Evolutionary conservation across 257 asterid species (phyloP).

Genomic region (Salvia splendens): DNA sequence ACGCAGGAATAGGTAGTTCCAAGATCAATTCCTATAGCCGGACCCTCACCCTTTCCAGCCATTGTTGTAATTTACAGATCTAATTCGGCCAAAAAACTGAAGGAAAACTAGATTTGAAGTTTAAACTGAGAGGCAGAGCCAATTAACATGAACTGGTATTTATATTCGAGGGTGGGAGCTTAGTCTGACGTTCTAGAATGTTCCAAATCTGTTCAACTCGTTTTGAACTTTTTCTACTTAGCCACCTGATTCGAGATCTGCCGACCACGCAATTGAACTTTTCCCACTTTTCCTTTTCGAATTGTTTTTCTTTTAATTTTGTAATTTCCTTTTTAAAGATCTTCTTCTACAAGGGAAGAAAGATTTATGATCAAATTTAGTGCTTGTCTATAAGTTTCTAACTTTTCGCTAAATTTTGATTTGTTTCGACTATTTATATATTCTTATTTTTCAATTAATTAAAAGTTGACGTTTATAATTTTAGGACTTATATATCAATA

Average conservation of each 20-base stretch:
- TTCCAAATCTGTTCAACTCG: constrained; percentile 32
- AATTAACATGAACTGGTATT: accelerated
- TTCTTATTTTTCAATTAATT: no score
- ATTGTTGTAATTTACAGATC: constrained; percentile 34
- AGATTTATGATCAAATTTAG: no score
- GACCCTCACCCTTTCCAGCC: constrained; percentile 89
- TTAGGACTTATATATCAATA: no score
- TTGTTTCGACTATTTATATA: no score
- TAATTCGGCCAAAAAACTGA: constrained; percentile 22
- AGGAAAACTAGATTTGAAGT: constrained; percentile 34
- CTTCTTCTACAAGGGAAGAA: no score
- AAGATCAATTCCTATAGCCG: constrained; percentile 86
- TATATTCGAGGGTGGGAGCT: constrained; percentile 21
- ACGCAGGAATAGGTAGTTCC: constrained; percentile 89
- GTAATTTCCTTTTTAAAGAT: no score
- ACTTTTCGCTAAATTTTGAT: no score
- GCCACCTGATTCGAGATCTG: constrained; percentile 1
- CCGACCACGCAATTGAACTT: neutral
- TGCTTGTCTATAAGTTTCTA: no score
- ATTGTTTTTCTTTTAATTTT: no score
- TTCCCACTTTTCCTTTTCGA: no score
- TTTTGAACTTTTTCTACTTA: neutral
- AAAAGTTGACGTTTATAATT: no score
- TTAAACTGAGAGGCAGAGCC: constrained; percentile 16
- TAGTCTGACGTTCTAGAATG: constrained; percentile 49